These are phyloP conservation scores for Ceratocystis colombiana DNA, from an alignment of 2,329 filamentous ascomycete species.

Conservation along the genomic window DNA sequence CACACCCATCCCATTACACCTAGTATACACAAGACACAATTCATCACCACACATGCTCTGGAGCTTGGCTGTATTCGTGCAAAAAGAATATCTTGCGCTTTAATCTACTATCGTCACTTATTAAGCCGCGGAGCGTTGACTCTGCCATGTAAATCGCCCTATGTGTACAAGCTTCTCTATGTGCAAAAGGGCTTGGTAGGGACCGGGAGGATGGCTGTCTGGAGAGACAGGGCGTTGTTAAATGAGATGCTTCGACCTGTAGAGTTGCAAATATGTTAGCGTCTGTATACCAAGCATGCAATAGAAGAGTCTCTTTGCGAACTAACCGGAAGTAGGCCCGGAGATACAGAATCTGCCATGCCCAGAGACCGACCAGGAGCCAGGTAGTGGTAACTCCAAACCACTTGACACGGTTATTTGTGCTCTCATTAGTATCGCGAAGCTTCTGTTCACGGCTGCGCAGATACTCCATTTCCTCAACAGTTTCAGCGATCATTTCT, in stretches of 20 bases:
- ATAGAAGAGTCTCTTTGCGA: slow-evolving; percentile 18
- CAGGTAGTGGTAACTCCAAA: slow-evolving; percentile 92
- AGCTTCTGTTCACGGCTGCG: slow-evolving; percentile 83
- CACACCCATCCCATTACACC: background rate
- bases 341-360: slow-evolving; percentile 96
- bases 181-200: background rate
- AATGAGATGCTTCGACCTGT: slow-evolving; percentile 59
- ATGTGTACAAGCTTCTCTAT: background rate
- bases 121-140: background rate
- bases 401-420: slow-evolving; percentile 97
- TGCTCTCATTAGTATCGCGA: slow-evolving; percentile 98
- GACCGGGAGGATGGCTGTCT: background rate
- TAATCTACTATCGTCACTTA: background rate
- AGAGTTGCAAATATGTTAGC: slow-evolving; percentile 25
- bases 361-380: slow-evolving; percentile 78
- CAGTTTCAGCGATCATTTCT: slow-evolving; percentile 80
- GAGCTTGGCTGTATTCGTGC: background rate
- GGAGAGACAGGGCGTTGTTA: slow-evolving; percentile 32
- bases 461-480: slow-evolving; percentile 93
- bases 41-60: background rate
- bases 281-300: background rate
- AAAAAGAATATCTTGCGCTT: slow-evolving; percentile 1
- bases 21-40: background rate
- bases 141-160: background rate
- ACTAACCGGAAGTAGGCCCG: slow-evolving; percentile 81